Evolutionary conservation across 306 rosid species (phyloP).

Genomic region (cucumber (Cucumis sativus)): Cucumber_9930_V3 NC_026657.2:39677001-39677500

Average conservation of each 20-base stretch:
- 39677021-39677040: constrained; percentile 44
- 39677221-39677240: constrained; percentile 86
- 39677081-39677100: constrained; percentile 62
- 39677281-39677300: constrained; percentile 53
- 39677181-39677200: constrained; percentile 60
- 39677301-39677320: constrained; percentile 59
- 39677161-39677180: constrained; percentile 67
- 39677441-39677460: constrained; percentile 9
- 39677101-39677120: constrained; percentile 50
- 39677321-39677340: constrained; percentile 55
- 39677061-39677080: constrained; percentile 77
- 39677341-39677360: constrained; percentile 22
- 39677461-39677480: constrained; percentile 21
- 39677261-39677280: constrained; percentile 60
- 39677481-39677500: constrained; percentile 29
- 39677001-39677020: constrained; percentile 60
- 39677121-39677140: constrained; percentile 38
- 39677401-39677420: constrained; percentile 17
- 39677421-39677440: constrained; percentile 19
- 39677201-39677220: constrained; percentile 72
- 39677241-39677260: constrained; percentile 41
- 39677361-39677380: constrained; percentile 6
- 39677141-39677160: constrained; percentile 65
- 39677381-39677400: constrained; percentile 19
- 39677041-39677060: constrained; percentile 87